These are phyloP conservation scores for Ustilaginoidea virens DNA, from an alignment of 2,329 filamentous ascomycete species.

Conservation along the genomic window DNA sequence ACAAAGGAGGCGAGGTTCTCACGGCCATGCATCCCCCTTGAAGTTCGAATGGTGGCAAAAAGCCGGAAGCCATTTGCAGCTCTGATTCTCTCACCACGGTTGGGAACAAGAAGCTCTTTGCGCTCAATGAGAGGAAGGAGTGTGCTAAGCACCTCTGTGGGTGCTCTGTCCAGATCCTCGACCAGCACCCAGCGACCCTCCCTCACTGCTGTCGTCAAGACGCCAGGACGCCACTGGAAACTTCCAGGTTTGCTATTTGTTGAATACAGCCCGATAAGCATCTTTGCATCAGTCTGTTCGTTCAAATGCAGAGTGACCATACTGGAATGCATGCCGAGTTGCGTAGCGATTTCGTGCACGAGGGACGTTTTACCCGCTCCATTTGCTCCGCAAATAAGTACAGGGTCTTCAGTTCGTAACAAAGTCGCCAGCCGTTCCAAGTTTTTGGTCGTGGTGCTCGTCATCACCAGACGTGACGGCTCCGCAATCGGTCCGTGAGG, in stretches of 20 bases:
- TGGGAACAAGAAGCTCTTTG: conserved; percentile 80
- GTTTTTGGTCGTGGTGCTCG: conserved; percentile 58
- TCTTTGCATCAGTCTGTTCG: conserved; percentile 95
- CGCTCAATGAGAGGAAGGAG: conserved; percentile 85
- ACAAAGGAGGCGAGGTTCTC: conserved; percentile 60
- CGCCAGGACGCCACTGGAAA: conserved; percentile 83
- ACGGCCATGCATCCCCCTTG: conserved; percentile 48
- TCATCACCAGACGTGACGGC: conserved; percentile 45
- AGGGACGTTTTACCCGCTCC: conserved; percentile 86
- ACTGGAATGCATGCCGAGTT: conserved; percentile 60
- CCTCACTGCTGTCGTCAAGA: conserved; percentile 81
- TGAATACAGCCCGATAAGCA: conserved; percentile 86
- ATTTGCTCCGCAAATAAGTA: conserved; percentile 68
- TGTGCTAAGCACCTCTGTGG: conserved; percentile 87
- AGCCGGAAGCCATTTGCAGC: conserved; percentile 79
- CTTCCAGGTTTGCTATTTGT: conserved; percentile 76
- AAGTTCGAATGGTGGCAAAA: conserved; percentile 78
- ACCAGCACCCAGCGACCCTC: conserved; percentile 96
- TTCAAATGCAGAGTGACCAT: conserved; percentile 95
- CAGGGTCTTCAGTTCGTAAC: conserved; percentile 52
- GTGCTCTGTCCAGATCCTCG: conserved; percentile 89
- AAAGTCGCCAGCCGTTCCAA: conserved; percentile 51
- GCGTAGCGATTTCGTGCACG: conserved; percentile 65
- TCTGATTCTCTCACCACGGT: conserved; percentile 69
- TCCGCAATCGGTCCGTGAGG: conserved; percentile 32